Percentiles rank a stretch among this genome's conserved stretches.
phyloP scores from a whole-genome alignment of 331 rosid species.

The Stylosanthes scabra region DNA sequence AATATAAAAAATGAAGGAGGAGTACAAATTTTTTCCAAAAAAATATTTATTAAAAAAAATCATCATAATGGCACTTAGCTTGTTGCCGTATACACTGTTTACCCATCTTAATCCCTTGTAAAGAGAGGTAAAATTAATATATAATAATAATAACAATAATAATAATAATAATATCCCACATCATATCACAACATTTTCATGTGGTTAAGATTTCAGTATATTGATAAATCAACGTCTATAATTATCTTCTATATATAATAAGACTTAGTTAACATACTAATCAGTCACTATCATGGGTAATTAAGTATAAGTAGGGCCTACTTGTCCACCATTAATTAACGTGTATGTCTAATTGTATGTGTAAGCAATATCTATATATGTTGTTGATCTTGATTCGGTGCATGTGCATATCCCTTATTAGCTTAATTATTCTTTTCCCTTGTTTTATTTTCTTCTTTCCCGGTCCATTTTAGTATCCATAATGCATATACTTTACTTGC shows the following conservation, averaged over 20 bases:
- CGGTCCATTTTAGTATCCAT: neutral
- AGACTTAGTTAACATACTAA: conserved; percentile 18
- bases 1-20: conserved; percentile 24
- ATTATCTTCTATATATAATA: conserved; percentile 3
- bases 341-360: neutral
- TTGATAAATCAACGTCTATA: neutral
- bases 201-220: conserved; percentile 10
- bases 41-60: neutral
- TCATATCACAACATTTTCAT: neutral
- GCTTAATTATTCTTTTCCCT: neutral
- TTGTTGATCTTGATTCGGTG: conserved; percentile 4
- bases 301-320: conserved; percentile 16
- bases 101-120: conserved; percentile 34
- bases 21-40: too few relatives aligned
- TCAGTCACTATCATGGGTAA: conserved; percentile 30
- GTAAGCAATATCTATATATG: neutral
- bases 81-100: neutral
- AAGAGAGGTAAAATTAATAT: conserved; percentile 15
- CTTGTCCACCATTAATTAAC: neutral
- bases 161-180: neutral
- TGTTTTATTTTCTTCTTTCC: neutral
- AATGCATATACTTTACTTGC: too few relatives aligned
- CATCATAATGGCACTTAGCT: neutral
- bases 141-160: too few relatives aligned
- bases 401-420: neutral